Evolutionary conservation across 108 stramenopile species (phyloP).

Genomic region (Cyclostephanos invisitatus): DNA sequence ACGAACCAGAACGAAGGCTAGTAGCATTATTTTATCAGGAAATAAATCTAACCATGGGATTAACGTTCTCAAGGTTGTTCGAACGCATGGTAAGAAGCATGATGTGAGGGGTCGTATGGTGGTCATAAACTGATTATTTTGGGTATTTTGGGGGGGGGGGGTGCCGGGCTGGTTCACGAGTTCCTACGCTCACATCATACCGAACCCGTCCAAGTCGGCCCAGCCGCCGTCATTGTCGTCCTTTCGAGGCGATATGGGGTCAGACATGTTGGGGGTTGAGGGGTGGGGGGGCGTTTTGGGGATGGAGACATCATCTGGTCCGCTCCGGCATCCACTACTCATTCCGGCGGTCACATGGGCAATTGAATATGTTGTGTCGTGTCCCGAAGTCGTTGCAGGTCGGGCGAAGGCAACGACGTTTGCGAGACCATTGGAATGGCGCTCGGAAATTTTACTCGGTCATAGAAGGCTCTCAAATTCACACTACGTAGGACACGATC

Average conservation of each 20-base stretch:
- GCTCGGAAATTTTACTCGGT: neutral
- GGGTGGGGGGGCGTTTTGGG: neutral
- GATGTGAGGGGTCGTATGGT: neutral
- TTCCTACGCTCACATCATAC: neutral
- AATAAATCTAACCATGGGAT: constrained; percentile 73
- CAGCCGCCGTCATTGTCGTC: neutral
- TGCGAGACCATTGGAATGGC: neutral
- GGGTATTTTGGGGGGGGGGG: neutral
- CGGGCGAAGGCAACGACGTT: neutral
- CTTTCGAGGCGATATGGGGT: neutral
- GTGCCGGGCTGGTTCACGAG: neutral
- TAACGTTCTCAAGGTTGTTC: constrained; percentile 86
- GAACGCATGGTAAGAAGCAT: constrained; percentile 82
- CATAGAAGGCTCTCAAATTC: neutral
- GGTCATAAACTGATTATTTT: neutral
- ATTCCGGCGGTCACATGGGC: neutral
- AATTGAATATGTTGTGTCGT: neutral
- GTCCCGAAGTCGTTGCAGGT: neutral
- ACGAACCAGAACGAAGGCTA: neutral
- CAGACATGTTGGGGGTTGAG: neutral
- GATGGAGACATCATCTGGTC: neutral
- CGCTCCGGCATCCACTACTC: neutral
- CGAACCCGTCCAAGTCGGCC: neutral
- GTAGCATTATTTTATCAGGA: neutral
- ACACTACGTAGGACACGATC: neutral